phyloP scores from a whole-genome alignment of 768 basidiomycete genomes.

The Botryobasidium botryosum region DNA sequence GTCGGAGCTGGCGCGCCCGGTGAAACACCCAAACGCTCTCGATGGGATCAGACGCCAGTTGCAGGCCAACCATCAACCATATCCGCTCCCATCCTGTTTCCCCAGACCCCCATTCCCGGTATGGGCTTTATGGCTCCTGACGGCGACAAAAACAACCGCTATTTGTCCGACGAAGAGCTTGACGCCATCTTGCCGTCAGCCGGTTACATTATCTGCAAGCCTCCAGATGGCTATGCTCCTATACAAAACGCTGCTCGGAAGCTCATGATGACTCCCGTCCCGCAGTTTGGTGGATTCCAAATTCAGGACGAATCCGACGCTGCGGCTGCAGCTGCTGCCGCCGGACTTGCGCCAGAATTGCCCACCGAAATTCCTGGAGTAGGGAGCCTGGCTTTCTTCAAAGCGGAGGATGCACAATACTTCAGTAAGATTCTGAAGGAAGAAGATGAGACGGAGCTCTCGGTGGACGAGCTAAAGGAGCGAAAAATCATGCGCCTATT shows the following conservation, averaged over 20 bases:
- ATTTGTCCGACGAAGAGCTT: constrained; percentile 88
- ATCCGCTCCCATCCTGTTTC: constrained; percentile 24
- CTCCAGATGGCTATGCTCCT: constrained; percentile 86
- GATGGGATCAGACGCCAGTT: constrained; percentile 90
- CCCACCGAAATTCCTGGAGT: constrained; percentile 98
- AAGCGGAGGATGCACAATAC: constrained; percentile 94
- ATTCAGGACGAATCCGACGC: constrained; percentile 92
- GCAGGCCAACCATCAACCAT: constrained; percentile 6
- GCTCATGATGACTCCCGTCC: constrained; percentile 31
- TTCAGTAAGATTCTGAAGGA: constrained; percentile 92
- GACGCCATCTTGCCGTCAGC: constrained; percentile 71
- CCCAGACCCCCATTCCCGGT: constrained; percentile 11
- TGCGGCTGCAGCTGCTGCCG: constrained; percentile 72
- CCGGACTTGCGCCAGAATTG: constrained; percentile 80
- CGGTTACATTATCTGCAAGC: constrained; percentile 84
- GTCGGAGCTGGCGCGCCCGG: constrained; percentile 24
- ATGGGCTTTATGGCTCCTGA: constrained; percentile 26
- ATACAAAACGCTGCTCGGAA: constrained; percentile 39
- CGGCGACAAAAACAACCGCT: constrained; percentile 93
- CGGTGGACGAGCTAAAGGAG: constrained; percentile 98
- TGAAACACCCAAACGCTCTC: constrained; percentile 74
- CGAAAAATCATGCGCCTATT: constrained; percentile 97
- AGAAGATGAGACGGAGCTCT: constrained; percentile 84
- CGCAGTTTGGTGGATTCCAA: constrained; percentile 73
- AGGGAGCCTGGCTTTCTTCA: constrained; percentile 94